Evolutionary conservation across 352 stramenopile genomes (phyloP).

Genomic region (Lagenidium giganteum): DNA sequence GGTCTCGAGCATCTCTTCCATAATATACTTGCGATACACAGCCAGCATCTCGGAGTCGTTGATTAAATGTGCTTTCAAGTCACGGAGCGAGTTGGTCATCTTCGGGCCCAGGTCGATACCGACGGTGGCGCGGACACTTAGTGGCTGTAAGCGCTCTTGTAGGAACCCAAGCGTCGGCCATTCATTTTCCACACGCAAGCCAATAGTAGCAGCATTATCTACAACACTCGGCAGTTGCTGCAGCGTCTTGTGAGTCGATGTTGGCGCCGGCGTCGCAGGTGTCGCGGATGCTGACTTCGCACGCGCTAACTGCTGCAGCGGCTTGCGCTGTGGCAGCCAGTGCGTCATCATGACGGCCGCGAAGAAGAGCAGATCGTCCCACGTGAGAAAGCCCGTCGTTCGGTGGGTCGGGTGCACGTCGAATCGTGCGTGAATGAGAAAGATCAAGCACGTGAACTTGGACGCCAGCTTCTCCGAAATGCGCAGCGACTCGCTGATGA

Average conservation of each 20-base stretch:
- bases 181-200: conserved; percentile 20
- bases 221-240: conserved; percentile 19
- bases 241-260: neutral
- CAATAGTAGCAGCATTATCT: conserved; percentile 48
- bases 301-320: conserved; percentile 25
- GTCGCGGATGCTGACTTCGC: neutral
- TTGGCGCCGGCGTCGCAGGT: conserved; percentile 5
- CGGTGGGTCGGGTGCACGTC: conserved; percentile 66
- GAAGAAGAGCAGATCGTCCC: conserved; percentile 67
- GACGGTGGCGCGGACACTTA: conserved; percentile 46
- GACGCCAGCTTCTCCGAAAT: conserved; percentile 67
- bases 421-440: conserved; percentile 70
- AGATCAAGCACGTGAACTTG: conserved; percentile 80
- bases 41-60: conserved; percentile 62
- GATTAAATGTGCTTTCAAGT: conserved; percentile 73
- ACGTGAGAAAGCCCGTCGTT: conserved; percentile 49
- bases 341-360: conserved; percentile 68
- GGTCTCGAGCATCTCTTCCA: conserved; percentile 22
- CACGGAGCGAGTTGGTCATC: conserved; percentile 60
- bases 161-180: conserved; percentile 52
- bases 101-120: conserved; percentile 57
- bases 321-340: conserved; percentile 61
- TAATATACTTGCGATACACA: conserved; percentile 37
- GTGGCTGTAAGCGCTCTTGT: conserved; percentile 45
- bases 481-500: conserved; percentile 54